Percentiles rank a stretch among this genome's conserved stretches.
Conservation (phyloP, 2,329 filamentous ascomycete species). For the Aspergillus neoniger region DNA sequence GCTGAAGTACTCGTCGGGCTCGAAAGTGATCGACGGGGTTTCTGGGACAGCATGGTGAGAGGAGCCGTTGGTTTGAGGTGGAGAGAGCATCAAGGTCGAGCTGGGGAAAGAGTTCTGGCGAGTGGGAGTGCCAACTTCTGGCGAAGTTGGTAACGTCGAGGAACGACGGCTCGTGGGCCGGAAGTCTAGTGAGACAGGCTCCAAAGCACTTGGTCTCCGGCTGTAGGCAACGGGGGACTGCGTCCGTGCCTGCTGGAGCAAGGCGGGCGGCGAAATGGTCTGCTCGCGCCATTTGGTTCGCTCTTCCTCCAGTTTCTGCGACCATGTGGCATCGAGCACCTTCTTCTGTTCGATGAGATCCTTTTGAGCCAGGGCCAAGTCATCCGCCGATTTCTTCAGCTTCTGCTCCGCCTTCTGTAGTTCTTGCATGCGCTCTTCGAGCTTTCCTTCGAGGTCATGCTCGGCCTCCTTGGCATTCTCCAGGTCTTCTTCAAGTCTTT, state of each 20-base stretch:
- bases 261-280: slow-evolving; percentile 36
- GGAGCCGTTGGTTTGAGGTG: slow-evolving; percentile 28
- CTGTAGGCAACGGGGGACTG: slow-evolving; percentile 46
- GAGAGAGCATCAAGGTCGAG: slow-evolving; percentile 32
- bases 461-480: slow-evolving; percentile 60
- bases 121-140: slow-evolving; percentile 43
- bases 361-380: slow-evolving; percentile 60
- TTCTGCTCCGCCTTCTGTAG: slow-evolving; percentile 49
- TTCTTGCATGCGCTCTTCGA: slow-evolving; percentile 67
- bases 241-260: slow-evolving; percentile 39
- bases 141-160: slow-evolving; percentile 40
- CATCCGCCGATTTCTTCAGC: slow-evolving; percentile 57
- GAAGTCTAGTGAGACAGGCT: slow-evolving; percentile 42
- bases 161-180: slow-evolving; percentile 44
- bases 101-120: slow-evolving; percentile 51
- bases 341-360: slow-evolving; percentile 63
- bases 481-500: slow-evolving; percentile 78
- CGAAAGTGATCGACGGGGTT: slow-evolving; percentile 46
- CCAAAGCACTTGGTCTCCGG: slow-evolving; percentile 42
- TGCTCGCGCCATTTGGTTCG: slow-evolving; percentile 60
- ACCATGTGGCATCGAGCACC: slow-evolving; percentile 57
- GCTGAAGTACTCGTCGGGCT: slow-evolving; percentile 50
- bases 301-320: slow-evolving; percentile 66
- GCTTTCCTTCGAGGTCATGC: slow-evolving; percentile 51
- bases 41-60: slow-evolving; percentile 29